Percentiles rank a stretch among this genome's conserved stretches.
phyloP scores from a whole-genome alignment of 2,329 filamentous ascomycete species.

The Cladosporium velox region DNA sequence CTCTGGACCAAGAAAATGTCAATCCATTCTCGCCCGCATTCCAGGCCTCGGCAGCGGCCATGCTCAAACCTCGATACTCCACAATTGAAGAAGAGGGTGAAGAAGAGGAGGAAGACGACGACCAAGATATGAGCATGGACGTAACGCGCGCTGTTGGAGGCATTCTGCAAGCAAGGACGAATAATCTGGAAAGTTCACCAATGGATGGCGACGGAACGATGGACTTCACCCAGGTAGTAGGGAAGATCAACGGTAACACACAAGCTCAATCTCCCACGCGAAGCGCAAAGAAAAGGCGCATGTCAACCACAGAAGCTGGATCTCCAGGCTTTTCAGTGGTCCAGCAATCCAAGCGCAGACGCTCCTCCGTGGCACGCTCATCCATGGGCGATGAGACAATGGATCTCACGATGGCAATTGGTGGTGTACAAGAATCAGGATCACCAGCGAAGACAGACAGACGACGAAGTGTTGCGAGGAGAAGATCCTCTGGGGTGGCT shows the following conservation, averaged over 20 bases:
- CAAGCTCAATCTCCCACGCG: constrained; percentile 33
- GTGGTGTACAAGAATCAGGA: constrained; percentile 34
- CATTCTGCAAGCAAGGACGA: constrained; percentile 61
- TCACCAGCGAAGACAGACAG: constrained; percentile 32
- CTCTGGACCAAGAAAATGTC: constrained; percentile 52
- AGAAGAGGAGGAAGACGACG: constrained; percentile 54
- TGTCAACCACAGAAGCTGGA: constrained; percentile 42
- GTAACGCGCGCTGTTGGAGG: constrained; percentile 80
- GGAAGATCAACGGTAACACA: constrained; percentile 47
- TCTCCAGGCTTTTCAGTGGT: constrained; percentile 32
- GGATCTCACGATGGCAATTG: constrained; percentile 43
- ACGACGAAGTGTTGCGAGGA: constrained; percentile 38
- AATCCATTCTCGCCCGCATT: constrained; percentile 52
- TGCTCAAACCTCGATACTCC: constrained; percentile 25
- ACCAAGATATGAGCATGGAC: constrained; percentile 85
- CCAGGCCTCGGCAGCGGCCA: constrained; percentile 35
- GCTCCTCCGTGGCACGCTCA: constrained; percentile 39
- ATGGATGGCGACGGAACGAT: constrained; percentile 51
- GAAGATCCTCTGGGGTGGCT: constrained; percentile 38
- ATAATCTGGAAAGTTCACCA: constrained; percentile 39
- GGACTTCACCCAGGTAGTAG: constrained; percentile 59
- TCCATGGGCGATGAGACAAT: constrained; percentile 45
- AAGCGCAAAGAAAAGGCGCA: constrained; percentile 45
- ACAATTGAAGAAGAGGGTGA: constrained; percentile 44
- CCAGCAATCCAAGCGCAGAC: constrained; percentile 39